Base-by-base conservation (phyloP, 2,329 filamentous ascomycete species). In the Fusarium newnesense region DNA sequence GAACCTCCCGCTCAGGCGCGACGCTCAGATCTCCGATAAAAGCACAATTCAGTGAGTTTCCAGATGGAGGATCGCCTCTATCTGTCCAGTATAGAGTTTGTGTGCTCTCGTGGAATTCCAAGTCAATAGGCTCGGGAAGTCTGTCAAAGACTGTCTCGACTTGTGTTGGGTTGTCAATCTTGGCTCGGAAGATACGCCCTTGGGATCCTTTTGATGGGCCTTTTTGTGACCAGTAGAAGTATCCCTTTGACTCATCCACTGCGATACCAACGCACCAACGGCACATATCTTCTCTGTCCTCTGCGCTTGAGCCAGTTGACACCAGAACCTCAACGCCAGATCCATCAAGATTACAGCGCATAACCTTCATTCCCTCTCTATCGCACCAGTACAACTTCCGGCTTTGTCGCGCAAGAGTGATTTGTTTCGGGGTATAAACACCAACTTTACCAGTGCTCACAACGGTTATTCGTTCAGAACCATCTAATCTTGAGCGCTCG, bases 281-380 rank as follows among this genome's bases (percentile, higher is more conserved):
- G 9, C 12, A 37, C 36, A n/a, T 26, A 4, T 68, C 40, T 11
- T 16, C 10, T 28, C 40, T 30, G 19, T 62, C 63, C 4, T 62
- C 18, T 0, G 19, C 30, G 0, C 21, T 37, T 2, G 26, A 34
- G 0, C 40, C 53, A 21, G 50, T 58, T 13, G 50, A 71, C 4
- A 71, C 28, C 0, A 67, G 54, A 0, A 71, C 56, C 2, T 54
- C 56, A 0, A 57, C 15, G 11, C 53, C 34, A 1, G 34, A 61
- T 8, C 61, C 39, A 28, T 67, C 56, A 26, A 67, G n/a, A 30
- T 57, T 54, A 7, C 21, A 57, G 0, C 26, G 36, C 49, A 70
- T 67, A 3, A 62, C 61, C 32, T 70, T 49, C 39, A 70, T 58
- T 16, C 61, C 56, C 11, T 71, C 61, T 30, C 68, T 34, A 19